Percentiles rank a stretch among this genome's conserved stretches.
Evolutionary conservation across 495 filamentous ascomycete genomes (phyloP).

Genomic region (Hypoxylon rickii): DNA sequence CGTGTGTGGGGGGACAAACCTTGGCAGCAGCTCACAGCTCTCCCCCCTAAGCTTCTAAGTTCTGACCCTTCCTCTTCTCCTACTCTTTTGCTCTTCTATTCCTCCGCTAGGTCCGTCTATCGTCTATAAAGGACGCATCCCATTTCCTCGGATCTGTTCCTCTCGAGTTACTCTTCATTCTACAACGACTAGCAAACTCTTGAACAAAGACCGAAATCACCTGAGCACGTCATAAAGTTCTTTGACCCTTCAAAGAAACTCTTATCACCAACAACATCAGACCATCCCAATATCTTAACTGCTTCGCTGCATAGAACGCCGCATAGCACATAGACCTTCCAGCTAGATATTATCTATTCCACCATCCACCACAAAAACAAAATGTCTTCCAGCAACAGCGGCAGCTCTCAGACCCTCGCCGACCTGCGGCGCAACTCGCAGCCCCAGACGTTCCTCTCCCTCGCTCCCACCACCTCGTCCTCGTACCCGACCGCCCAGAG

Average conservation of each 20-base stretch:
- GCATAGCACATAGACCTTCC: too few relatives aligned
- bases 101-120: conserved; percentile 3
- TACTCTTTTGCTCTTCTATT: not conserved
- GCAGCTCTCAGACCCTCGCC: conserved; percentile 19
- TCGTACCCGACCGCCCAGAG: conserved; percentile 47
- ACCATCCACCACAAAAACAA: conserved; percentile 5
- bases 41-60: too few relatives aligned
- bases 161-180: conserved; percentile 16
- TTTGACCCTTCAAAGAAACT: conserved; percentile 11
- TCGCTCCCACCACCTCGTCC: conserved; percentile 49
- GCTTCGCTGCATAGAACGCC: too few relatives aligned
- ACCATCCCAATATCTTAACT: conserved; percentile 8
- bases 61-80: conserved; percentile 2
- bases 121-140: conserved; percentile 28
- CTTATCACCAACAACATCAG: conserved; percentile 6
- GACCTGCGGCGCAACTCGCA: conserved; percentile 27
- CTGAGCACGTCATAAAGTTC: conserved; percentile 4
- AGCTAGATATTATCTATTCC: conserved; percentile 3
- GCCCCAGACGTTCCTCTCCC: conserved; percentile 49
- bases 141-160: conserved; percentile 14
- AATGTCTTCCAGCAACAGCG: conserved; percentile 34
- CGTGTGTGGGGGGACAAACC: conserved; percentile 29
- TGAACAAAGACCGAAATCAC: conserved; percentile 18
- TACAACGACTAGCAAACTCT: conserved; percentile 16
- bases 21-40: too few relatives aligned